Conservation (phyloP, 1,139 yeast genomes). For the Insectozyma bohioensis region DNA sequence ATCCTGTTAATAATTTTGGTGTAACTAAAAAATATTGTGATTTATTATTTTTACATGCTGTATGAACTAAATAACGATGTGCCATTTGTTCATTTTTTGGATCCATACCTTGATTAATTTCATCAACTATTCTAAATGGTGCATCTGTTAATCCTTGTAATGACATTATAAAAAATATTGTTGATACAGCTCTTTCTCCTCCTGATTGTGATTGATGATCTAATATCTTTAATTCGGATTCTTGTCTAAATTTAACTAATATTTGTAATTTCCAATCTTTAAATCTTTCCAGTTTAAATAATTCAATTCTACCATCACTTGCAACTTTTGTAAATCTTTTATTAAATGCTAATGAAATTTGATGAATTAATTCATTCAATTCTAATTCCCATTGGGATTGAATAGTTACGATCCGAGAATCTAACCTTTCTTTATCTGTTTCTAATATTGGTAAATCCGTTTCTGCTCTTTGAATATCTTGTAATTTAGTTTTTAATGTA, state of each 20-base stretch:
- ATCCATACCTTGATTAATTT: constrained; percentile 99
- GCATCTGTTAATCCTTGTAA: constrained; percentile 88
- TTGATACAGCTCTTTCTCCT: constrained; percentile 95
- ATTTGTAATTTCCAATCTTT: constrained; percentile 84
- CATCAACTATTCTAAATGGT: constrained; percentile 95
- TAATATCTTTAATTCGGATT: constrained; percentile 64
- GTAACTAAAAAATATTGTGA: constrained; percentile 89
- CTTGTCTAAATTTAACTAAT: constrained; percentile 80
- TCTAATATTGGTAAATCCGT: constrained; percentile 35
- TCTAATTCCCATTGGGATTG: constrained; percentile 58
- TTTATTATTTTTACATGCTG: constrained; percentile 65
- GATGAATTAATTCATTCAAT: constrained; percentile 47
- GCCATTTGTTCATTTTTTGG: constrained; percentile 87
- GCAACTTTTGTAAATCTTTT: constrained; percentile 72
- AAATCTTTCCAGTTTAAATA: constrained; percentile 55
- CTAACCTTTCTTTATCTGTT: constrained; percentile 23
- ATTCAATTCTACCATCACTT: constrained; percentile 76
- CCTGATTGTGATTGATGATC: constrained; percentile 94
- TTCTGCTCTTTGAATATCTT: constrained; percentile 31
- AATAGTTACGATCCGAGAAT: constrained; percentile 38
- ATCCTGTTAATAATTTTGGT: constrained; percentile 81
- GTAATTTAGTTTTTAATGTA: constrained; percentile 28
- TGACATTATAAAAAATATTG: constrained; percentile 87
- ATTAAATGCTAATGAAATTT: constrained; percentile 64
- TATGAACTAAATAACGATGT: constrained; percentile 81